A percentile compares a stretch with the other conserved stretches of the same genome.
phyloP scores from a whole-genome alignment of 176 grass and related monocot species.

The Chrysopogon serrulatus region DNA sequence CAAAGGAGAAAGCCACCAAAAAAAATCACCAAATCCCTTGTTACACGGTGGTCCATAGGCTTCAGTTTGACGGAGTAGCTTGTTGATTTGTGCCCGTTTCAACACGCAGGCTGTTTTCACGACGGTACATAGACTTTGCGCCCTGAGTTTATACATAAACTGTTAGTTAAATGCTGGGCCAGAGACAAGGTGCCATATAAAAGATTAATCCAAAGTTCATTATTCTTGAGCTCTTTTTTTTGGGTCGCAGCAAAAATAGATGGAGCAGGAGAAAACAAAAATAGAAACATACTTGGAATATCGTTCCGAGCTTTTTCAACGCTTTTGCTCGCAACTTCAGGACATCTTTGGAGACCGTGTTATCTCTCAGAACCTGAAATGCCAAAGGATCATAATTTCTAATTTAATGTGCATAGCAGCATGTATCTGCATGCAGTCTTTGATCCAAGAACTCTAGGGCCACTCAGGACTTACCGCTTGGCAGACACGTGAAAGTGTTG shows the following conservation, averaged over 20 bases:
- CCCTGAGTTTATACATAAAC: constrained; percentile 47
- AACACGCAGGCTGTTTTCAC: constrained; percentile 88
- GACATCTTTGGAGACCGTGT: constrained; percentile 66
- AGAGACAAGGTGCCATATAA: background rate
- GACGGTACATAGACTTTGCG: constrained; percentile 53
- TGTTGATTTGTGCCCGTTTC: constrained; percentile 26
- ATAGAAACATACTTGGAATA: constrained; percentile 76
- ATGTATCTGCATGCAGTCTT: background rate
- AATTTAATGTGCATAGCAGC: background rate
- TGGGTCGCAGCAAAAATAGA: background rate
- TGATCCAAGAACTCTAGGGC: background rate
- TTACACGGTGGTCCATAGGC: background rate
- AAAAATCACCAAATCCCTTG: background rate
- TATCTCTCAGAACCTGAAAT: constrained; percentile 83
- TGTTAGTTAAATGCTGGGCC: background rate
- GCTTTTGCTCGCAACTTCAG: constrained; percentile 74
- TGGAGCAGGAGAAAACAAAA: background rate
- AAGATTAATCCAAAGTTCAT: background rate
- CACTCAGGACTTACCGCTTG: constrained; percentile 55
- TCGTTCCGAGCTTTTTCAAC: constrained; percentile 84
- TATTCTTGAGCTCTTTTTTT: background rate
- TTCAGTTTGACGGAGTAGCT: constrained; percentile 24
- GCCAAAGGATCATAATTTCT: constrained; percentile 2
- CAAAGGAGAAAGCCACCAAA: background rate
- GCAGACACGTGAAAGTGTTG: constrained; percentile 75